These are phyloP conservation scores for Moesziomyces globuligerus DNA, from an alignment of 1,284 basidiomycete genomes.

Conservation along the genomic window DNA sequence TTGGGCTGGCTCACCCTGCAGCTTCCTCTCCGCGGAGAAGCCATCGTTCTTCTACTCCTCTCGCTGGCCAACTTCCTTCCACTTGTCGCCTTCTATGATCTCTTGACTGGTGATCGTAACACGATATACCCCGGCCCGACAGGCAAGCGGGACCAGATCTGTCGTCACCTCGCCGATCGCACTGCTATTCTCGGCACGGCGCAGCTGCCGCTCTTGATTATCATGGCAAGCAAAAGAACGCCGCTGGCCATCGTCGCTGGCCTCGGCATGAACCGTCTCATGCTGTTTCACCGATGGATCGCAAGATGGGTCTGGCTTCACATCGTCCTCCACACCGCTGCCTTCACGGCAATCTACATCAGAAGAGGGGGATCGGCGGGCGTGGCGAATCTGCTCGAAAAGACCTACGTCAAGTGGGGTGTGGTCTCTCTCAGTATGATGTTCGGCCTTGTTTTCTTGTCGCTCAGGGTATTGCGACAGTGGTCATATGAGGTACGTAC, in stretches of 20 bases:
- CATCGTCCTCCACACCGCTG: conserved; percentile 55
- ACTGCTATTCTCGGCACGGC: conserved; percentile 56
- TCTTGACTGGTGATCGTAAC: conserved; percentile 15
- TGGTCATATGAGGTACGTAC: conserved; percentile 39
- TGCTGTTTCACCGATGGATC: conserved; percentile 67
- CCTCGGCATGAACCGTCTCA: conserved; percentile 57
- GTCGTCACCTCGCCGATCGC: conserved; percentile 56
- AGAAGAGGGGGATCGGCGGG: conserved; percentile 1
- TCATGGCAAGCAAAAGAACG: conserved; percentile 65
- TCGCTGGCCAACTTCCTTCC: conserved; percentile 47
- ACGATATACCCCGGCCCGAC: conserved; percentile 22
- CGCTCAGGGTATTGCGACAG: conserved; percentile 33
- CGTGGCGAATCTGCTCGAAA: conserved; percentile 14
- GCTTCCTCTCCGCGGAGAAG: conserved; percentile 46
- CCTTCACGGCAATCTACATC: conserved; percentile 26
- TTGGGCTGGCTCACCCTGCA: conserved; percentile 35
- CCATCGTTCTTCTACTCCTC: conserved; percentile 28
- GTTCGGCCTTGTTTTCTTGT: conserved; percentile 38
- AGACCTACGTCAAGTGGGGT: conserved; percentile 63
- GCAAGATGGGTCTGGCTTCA: conserved; percentile 56
- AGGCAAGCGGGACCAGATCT: conserved; percentile 29
- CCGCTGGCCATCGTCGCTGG: conserved; percentile 59
- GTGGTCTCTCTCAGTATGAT: conserved; percentile 42
- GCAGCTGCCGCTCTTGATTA: conserved; percentile 60
- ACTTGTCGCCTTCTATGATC: conserved; percentile 39